Evolutionary conservation across 2,329 filamentous ascomycete species (phyloP).

Genomic region (Aspergillus brasiliensis): DNA sequence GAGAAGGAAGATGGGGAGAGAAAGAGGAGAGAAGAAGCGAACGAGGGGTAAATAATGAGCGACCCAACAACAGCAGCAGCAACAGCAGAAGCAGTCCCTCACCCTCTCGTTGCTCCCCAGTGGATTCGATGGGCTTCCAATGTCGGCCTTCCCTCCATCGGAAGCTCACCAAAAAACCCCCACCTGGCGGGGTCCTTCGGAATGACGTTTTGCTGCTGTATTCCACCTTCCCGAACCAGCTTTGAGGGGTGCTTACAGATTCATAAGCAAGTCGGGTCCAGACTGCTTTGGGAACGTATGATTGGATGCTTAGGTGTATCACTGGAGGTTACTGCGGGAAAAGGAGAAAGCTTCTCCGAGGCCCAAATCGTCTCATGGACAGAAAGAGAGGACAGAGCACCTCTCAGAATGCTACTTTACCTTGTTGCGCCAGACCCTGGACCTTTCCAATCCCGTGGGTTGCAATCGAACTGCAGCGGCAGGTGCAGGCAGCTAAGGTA

Average conservation of each 20-base stretch:
- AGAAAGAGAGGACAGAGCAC: no score
- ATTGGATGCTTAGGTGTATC: not conserved
- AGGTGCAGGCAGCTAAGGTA: conserved; percentile 1
- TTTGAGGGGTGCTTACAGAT: conserved; percentile 16
- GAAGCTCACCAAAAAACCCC: conserved; percentile 7
- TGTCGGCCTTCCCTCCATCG: conserved; percentile 8
- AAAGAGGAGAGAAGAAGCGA: conserved; percentile 18
- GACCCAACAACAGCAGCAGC: not conserved
- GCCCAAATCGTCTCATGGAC: no score
- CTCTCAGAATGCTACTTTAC: no score
- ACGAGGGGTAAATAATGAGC: conserved; percentile 18
- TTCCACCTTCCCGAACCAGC: conserved; percentile 1
- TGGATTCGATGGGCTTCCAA: conserved; percentile 18
- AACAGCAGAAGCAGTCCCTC: not conserved
- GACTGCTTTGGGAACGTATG: not conserved
- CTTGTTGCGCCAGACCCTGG: not conserved
- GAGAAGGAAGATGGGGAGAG: conserved; percentile 8
- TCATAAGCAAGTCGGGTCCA: conserved; percentile 21
- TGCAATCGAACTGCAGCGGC: not conserved
- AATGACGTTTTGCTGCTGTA: conserved; percentile 27
- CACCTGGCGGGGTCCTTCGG: conserved; percentile 24
- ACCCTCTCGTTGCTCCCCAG: not conserved
- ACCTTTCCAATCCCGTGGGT: not conserved
- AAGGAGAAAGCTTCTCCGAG: no score
- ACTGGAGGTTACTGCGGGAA: no score